Evolutionary conservation across 106 monocot genomes (phyloP), one percentile per base, ranked within the genome.

Genomic region (Gastrodia elata): DNA sequence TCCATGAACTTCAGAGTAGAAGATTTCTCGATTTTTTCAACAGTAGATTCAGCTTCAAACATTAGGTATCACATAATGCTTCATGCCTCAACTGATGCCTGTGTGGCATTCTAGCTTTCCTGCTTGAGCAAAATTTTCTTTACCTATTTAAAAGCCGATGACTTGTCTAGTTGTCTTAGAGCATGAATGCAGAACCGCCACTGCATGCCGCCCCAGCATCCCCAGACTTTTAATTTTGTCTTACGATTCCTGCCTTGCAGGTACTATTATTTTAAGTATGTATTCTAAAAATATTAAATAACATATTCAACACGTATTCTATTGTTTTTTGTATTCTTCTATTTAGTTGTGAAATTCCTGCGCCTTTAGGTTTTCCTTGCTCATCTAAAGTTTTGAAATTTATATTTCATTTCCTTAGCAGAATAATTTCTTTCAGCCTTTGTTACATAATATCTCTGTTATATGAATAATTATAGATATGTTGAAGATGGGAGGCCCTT

Each of bases 401-500:
- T 22, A n/a, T 52, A n/a, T 2, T 22, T 6, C 52, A 0, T 52
- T 52, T 52, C 7, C 20, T 22, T 5, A 7, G 52, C 22, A 52
- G 20, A 52, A 52, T 52, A 52, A 52, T 52, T 52, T 52, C 11
- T 48, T 22, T 52, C n/a, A 0, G 20, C 3, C 5, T 52, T 22
- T 18, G 3, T 55, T 39, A 44, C 7, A 9, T 56, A 28, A 70
- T 75, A 32, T 39, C 26, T 71, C 0, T 78, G 3, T n/a, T 37
- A n/a, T 24, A 14, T 27, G 11, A 25, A 25, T 73, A 2, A 37
- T 79, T 80, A 22, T 72, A 98, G 98, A 82, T 98, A 98, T 76
- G 98, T 98, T 28, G 86, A 91, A 80, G 98, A 98, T 80, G 98
- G 98, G 28, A 88, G 93, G 42, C 88, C 93, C 18, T 93, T 98